Percentiles rank a stretch among this genome's conserved stretches.
Conservation (phyloP, 495 filamentous ascomycete genomes). For the Annulohypoxylon stygium region DNA sequence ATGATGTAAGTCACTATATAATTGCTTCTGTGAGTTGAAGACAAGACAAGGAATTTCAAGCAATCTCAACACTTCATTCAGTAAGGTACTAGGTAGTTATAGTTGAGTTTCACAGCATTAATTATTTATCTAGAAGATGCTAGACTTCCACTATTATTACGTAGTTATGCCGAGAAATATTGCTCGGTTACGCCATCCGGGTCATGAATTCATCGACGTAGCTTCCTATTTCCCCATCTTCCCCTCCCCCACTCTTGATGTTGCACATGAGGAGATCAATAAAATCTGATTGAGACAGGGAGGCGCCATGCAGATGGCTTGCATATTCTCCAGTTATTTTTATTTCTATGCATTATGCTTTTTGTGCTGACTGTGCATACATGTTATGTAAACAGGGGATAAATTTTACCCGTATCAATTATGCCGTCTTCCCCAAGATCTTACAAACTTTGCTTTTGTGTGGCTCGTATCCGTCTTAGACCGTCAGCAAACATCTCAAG, state of each 20-base stretch:
- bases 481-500: not conserved
- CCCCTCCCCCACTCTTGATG: conserved; percentile 25
- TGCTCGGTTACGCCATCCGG: conserved; percentile 31
- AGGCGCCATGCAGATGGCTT: not conserved
- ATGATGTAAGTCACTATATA: not conserved
- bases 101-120: not conserved
- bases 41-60: not conserved
- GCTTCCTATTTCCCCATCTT: conserved; percentile 1
- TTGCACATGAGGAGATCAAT: not conserved
- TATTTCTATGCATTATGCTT: not conserved
- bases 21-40: conserved; percentile 1
- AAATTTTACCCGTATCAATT: not conserved
- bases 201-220: not conserved
- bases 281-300: not conserved
- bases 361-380: not conserved
- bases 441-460: not conserved
- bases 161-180: not conserved
- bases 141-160: conserved; percentile 10
- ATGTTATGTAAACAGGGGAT: not conserved
- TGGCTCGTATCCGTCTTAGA: not conserved
- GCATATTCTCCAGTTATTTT: conserved; percentile 3
- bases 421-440: not conserved
- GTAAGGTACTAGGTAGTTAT: not conserved
- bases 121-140: not conserved
- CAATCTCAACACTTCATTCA: not conserved